phyloP scores from a whole-genome alignment of 352 stramenopile species.

The Peronospora belbahrii region DNA sequence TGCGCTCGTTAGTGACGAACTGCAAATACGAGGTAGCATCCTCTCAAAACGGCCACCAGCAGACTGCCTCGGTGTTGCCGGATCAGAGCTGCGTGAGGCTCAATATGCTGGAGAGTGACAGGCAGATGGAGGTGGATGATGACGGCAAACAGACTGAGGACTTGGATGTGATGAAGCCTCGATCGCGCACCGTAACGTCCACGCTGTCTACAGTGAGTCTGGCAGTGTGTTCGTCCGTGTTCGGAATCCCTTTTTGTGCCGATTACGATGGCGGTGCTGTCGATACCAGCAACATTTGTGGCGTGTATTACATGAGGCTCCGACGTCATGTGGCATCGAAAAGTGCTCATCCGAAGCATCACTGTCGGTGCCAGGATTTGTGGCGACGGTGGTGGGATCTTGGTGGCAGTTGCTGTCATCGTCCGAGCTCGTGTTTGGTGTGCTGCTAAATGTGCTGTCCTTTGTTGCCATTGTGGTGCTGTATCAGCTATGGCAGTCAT shows the following conservation, averaged over 20 bases:
- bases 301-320: slow-evolving; percentile 56
- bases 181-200: slow-evolving; percentile 26
- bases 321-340: slow-evolving; percentile 29
- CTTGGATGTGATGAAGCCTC: slow-evolving; percentile 11
- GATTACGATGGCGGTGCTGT: slow-evolving; percentile 38
- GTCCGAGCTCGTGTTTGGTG: slow-evolving; percentile 54
- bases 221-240: slow-evolving; percentile 62
- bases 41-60: slow-evolving; percentile 8
- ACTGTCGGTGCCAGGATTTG: slow-evolving; percentile 25
- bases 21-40: slow-evolving; percentile 26
- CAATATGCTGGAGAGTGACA: slow-evolving; percentile 22
- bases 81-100: slow-evolving; percentile 15
- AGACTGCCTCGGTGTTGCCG: slow-evolving; percentile 19
- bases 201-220: slow-evolving; percentile 53
- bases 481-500: slow-evolving; percentile 49
- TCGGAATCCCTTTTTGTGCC: slow-evolving; percentile 65
- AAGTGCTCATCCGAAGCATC: slow-evolving; percentile 18
- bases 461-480: slow-evolving; percentile 58
- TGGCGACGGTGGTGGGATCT: slow-evolving; percentile 28
- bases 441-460: slow-evolving; percentile 66
- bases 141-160: slow-evolving; percentile 14
- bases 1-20: slow-evolving; percentile 63
- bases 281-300: slow-evolving; percentile 37
- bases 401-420: slow-evolving; percentile 47
- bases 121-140: slow-evolving; percentile 19